These are phyloP conservation scores for Penicillium waksmanii DNA, from an alignment of 495 filamentous ascomycete genomes.

Conservation along the genomic window DNA sequence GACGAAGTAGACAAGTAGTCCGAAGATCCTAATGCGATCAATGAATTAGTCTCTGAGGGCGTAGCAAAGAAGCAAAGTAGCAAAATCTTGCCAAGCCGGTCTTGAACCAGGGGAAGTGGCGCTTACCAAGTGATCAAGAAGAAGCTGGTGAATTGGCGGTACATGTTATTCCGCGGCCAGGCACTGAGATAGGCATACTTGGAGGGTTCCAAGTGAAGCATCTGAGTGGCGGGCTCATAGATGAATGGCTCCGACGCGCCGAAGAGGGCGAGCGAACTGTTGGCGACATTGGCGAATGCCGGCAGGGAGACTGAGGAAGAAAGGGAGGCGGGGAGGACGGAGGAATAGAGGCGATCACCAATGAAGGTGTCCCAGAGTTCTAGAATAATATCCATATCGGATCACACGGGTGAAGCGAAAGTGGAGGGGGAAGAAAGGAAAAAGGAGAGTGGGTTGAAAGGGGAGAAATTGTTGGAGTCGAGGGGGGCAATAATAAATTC, in stretches of 20 bases:
- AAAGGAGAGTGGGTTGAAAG: slow-evolving; percentile 12
- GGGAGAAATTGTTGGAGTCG: slow-evolving; percentile 11
- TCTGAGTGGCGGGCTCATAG: slow-evolving; percentile 74
- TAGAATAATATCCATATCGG: slow-evolving; percentile 85
- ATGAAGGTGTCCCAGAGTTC: slow-evolving; percentile 83
- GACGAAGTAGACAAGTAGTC: slow-evolving; percentile 80
- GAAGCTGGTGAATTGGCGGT: slow-evolving; percentile 74
- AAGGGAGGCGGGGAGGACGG: slow-evolving; percentile 63
- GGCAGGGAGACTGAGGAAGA: slow-evolving; percentile 49
- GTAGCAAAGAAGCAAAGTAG: neutral
- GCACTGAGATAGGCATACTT: slow-evolving; percentile 81
- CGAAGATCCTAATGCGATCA: slow-evolving; percentile 68
- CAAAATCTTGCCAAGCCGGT: neutral
- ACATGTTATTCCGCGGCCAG: slow-evolving; percentile 79
- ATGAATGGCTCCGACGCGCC: slow-evolving; percentile 53
- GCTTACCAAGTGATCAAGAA: slow-evolving; percentile 85
- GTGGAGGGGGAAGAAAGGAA: slow-evolving; percentile 5
- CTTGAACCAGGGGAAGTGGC: neutral
- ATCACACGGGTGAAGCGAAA: neutral
- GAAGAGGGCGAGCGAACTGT: slow-evolving; percentile 47
- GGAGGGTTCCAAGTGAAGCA: slow-evolving; percentile 70
- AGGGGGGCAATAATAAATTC: slow-evolving; percentile 30
- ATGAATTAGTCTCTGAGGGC: slow-evolving; percentile 15
- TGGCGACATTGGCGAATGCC: slow-evolving; percentile 43
- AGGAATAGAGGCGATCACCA: slow-evolving; percentile 80